Conservation (phyloP, 768 basidiomycete species). For the Psilocybe subaeruginosa region DNA sequence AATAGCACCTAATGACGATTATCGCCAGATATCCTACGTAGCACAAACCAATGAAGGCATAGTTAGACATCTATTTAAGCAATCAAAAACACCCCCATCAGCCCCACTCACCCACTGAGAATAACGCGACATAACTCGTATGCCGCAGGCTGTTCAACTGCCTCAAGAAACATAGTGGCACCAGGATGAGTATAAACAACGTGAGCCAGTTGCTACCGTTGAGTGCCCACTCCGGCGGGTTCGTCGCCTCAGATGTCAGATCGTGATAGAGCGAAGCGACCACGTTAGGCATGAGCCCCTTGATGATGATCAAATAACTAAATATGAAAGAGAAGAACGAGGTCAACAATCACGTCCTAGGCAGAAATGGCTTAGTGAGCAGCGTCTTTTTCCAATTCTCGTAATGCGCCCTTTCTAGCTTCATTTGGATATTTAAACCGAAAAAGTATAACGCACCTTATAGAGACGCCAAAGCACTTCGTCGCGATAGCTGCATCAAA, state of each 20-base stretch:
- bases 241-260: slow-evolving; percentile 61
- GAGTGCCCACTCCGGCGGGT: slow-evolving; percentile 76
- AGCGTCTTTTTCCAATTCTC: neutral
- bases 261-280: slow-evolving; percentile 82
- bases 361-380: slow-evolving; percentile 10
- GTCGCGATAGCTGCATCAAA: slow-evolving; percentile 95
- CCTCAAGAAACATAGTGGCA: slow-evolving; percentile 84
- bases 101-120: slow-evolving; percentile 74
- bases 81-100: neutral
- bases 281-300: slow-evolving; percentile 92
- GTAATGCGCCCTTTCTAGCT: neutral
- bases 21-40: slow-evolving; percentile 72
- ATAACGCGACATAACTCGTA: slow-evolving; percentile 89
- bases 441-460: slow-evolving; percentile 61
- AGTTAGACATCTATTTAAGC: neutral
- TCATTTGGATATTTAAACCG: no score
- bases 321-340: slow-evolving; percentile 5
- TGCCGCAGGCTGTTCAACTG: slow-evolving; percentile 85
- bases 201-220: slow-evolving; percentile 85
- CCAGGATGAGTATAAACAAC: slow-evolving; percentile 73
- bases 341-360: neutral
- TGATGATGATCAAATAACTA: slow-evolving; percentile 90
- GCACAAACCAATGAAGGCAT: neutral
- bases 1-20: slow-evolving; percentile 82
- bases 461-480: slow-evolving; percentile 96